Evolutionary conservation across 2,329 filamentous ascomycete species (phyloP).

Genomic region (Colletotrichum aenigma): DNA sequence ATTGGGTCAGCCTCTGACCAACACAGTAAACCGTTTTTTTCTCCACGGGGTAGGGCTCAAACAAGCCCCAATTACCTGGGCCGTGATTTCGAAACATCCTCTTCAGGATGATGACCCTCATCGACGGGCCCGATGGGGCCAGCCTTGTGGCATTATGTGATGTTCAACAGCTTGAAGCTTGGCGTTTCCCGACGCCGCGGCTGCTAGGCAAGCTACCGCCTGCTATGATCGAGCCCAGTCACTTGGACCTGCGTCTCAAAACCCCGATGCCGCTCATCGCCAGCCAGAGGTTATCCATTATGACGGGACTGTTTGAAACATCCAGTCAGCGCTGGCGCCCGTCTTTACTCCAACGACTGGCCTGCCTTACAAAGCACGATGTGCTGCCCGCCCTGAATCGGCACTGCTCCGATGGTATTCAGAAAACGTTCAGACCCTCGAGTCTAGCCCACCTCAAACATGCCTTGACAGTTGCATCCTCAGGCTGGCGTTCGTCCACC

Average conservation of each 20-base stretch:
- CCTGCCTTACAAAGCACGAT: background rate
- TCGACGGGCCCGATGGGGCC: background rate
- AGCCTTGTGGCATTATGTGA: background rate
- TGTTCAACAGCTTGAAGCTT: background rate
- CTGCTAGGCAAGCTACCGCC: background rate
- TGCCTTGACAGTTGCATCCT: background rate
- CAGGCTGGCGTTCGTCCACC: background rate
- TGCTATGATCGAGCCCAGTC: background rate
- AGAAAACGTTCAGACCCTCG: background rate
- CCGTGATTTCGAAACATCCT: background rate
- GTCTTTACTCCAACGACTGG: background rate
- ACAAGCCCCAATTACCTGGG: background rate
- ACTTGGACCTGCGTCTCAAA: background rate
- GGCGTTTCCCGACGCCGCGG: background rate
- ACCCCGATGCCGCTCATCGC: background rate
- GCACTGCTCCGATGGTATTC: background rate
- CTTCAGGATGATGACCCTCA: background rate
- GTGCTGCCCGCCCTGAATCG: background rate
- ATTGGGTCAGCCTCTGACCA: background rate
- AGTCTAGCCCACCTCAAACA: background rate
- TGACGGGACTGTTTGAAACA: background rate
- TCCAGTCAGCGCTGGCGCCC: background rate
- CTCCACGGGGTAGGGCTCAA: background rate
- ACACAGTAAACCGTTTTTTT: background rate
- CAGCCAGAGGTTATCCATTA: background rate